Evolutionary conservation across 495 filamentous ascomycete species (phyloP), one percentile per base, ranked within the genome.

Genomic region (Choiromyces venosus): DNA sequence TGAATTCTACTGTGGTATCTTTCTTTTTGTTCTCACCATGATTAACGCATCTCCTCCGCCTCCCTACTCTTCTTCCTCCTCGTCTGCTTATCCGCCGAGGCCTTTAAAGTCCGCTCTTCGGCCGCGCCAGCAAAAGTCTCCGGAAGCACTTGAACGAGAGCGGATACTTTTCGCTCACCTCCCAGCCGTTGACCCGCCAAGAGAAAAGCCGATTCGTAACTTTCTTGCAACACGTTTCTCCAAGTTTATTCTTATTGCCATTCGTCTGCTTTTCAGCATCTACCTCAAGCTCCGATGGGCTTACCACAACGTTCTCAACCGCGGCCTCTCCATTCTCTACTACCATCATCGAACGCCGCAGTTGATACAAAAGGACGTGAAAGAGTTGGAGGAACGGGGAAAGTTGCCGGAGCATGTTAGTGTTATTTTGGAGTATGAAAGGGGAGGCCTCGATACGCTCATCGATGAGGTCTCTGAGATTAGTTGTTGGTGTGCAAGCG

Each of bases 321-420:
- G 89, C 37, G 82, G 93, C 70, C 86, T 93, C 75, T 90, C 93
- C 16, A 85, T 98, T 73, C 85, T 93, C 36, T 91, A 93, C 79
- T 92, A 99, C 83, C 96, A 98, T 82, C 94, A 98, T 83, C 89
- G 91, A 65, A 94, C 93, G 1, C 95, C 95, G 25, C 92, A 96
- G 83, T 85, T 96, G 72, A 96, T 99, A 76, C 87, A 88, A 76
- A 88, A 90, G 73, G 95, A 99, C 85, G 91, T 97, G n/a, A 90
- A 87, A 77, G 86, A 84, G 2, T 94, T 71, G 86, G 83, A 52
- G 86, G 89, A 71, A n/a, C 40, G 29, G 21, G 76, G 76, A 29
- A 78, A 80, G 68, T 76, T 97, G 65, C 95, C 95, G 4, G 85
- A 90, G 69, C 96, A 98, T 82, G 80, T 99, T 33, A 97, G 93